These are phyloP conservation scores for Fonsecaea nubica DNA, from an alignment of 2,329 filamentous ascomycete species.

Conservation along the genomic window DNA sequence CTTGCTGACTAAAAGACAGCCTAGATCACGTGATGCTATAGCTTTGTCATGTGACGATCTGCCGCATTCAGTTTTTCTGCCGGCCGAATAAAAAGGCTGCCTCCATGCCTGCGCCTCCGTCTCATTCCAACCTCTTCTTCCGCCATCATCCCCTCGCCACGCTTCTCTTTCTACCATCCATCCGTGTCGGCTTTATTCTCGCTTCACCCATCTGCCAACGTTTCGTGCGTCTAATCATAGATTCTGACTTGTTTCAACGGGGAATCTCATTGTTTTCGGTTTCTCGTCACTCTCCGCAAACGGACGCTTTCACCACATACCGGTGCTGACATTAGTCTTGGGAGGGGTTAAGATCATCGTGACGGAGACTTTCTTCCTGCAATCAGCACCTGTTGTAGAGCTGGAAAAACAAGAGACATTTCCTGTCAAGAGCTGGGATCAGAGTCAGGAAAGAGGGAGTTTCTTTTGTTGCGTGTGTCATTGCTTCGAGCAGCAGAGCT, in stretches of 20 bases:
- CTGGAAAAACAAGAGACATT: background rate
- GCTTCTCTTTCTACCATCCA: background rate
- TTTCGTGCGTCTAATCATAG: background rate
- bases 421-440: slow-evolving; percentile 22
- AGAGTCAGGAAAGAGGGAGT: slow-evolving; percentile 15
- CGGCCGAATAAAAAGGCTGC: slow-evolving; percentile 7
- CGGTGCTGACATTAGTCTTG: slow-evolving; percentile 3
- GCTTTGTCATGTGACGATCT: background rate
- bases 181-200: slow-evolving; percentile 4
- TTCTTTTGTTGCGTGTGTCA: slow-evolving; percentile 9
- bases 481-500: slow-evolving; percentile 23
- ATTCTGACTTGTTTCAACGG: background rate
- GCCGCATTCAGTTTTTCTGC: background rate
- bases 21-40: background rate
- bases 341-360: slow-evolving; percentile 14
- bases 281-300: slow-evolving; percentile 20
- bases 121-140: slow-evolving; percentile 3
- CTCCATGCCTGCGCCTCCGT: slow-evolving; percentile 5
- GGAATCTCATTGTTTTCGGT: slow-evolving; percentile 20
- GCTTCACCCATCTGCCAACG: background rate
- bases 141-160: slow-evolving; percentile 2
- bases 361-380: slow-evolving; percentile 5
- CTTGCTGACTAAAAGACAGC: background rate
- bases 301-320: slow-evolving; percentile 16
- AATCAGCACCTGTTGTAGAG: slow-evolving; percentile 9